Conservation (phyloP, 1,284 basidiomycete genomes). For the Ceratobasidium sp. region DNA sequence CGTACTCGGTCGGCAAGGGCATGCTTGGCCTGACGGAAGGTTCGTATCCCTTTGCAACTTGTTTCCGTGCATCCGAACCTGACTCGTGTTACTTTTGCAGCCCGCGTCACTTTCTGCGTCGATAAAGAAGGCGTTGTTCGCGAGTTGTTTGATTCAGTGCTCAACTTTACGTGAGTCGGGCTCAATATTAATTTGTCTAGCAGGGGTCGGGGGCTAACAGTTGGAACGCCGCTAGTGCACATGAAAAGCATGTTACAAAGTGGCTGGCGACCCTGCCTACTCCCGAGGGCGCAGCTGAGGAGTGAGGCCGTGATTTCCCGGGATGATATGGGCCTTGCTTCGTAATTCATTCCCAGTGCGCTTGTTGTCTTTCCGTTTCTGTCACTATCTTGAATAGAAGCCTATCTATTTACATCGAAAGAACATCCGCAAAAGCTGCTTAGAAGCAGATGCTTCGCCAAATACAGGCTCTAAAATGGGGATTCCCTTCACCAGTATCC, state of each 20-base stretch:
- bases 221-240: conserved; percentile 11
- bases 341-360: too few species aligned
- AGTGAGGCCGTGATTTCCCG: too few species aligned
- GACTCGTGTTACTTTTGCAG: conserved; percentile 50
- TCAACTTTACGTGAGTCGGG: conserved; percentile 61
- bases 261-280: conserved; percentile 35
- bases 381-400: too few species aligned
- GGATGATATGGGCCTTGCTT: too few species aligned
- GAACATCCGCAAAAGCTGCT: too few species aligned
- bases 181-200: background rate
- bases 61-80: background rate
- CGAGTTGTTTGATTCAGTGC: conserved; percentile 64
- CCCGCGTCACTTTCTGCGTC: conserved; percentile 78
- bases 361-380: too few species aligned
- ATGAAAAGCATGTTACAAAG: conserved; percentile 38
- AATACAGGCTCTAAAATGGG: too few species aligned
- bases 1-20: conserved; percentile 71
- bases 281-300: too few species aligned
- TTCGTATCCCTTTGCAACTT: conserved; percentile 47
- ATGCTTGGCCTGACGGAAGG: conserved; percentile 69
- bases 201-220: conserved; percentile 10
- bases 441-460: too few species aligned
- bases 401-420: too few species aligned
- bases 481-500: too few species aligned
- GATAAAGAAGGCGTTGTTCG: conserved; percentile 73